phyloP scores from a whole-genome alignment of 164 flowering plant genomes.

The Nymphaea colorata region DNA sequence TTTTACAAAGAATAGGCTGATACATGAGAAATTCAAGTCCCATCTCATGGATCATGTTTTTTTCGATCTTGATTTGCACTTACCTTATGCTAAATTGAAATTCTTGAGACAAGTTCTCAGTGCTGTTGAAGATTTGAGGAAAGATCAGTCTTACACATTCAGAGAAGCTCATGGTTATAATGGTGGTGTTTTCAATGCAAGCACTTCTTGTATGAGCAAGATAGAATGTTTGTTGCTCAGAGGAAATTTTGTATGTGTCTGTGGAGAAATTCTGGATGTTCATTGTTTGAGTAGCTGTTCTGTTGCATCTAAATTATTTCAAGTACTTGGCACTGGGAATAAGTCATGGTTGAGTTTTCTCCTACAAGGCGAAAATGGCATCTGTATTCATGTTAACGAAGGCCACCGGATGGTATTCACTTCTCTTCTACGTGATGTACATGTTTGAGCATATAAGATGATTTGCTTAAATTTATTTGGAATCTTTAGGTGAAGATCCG shows the following conservation, averaged over 20 bases:
- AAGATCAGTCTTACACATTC: slow-evolving; percentile 8
- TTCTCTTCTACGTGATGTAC: background rate
- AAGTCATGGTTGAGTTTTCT: slow-evolving; percentile 12
- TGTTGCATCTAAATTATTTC: slow-evolving; percentile 3
- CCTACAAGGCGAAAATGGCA: slow-evolving; percentile 10
- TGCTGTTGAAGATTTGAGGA: slow-evolving; percentile 8
- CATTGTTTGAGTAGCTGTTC: slow-evolving; percentile 17
- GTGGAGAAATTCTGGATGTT: slow-evolving; percentile 48
- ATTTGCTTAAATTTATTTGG: slow-evolving; percentile 1
- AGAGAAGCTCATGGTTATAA: slow-evolving; percentile 9
- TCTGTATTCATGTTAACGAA: slow-evolving; percentile 45
- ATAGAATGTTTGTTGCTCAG: slow-evolving; percentile 28
- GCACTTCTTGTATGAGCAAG: background rate
- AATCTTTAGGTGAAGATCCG: slow-evolving; percentile 44
- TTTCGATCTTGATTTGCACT: slow-evolving; percentile 37
- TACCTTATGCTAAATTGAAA: slow-evolving; percentile 22
- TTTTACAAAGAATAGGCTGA: slow-evolving; percentile 14
- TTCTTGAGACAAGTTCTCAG: slow-evolving; percentile 15
- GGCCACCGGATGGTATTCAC: slow-evolving; percentile 36
- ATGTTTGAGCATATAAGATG: no score
- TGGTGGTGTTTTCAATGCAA: background rate
- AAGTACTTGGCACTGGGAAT: slow-evolving; percentile 11
- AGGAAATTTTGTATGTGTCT: slow-evolving; percentile 51
- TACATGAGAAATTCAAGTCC: slow-evolving; percentile 6
- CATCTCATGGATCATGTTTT: slow-evolving; percentile 7